Base-by-base conservation (phyloP, 192 early-diverging fungal genomes). In the Funneliformis mosseae region DNA sequence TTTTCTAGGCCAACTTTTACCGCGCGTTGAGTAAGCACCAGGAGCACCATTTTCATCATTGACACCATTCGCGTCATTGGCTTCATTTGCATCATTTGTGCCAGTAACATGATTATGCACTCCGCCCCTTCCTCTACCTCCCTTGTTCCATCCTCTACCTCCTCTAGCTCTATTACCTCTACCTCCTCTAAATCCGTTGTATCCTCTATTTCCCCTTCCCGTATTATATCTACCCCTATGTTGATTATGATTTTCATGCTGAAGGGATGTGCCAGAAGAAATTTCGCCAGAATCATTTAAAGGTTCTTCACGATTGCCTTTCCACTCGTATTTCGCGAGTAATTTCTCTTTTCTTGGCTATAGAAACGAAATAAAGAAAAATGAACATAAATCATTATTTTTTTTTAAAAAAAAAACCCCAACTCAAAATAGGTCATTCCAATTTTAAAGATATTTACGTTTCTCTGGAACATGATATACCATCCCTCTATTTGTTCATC, bases 401-500 rank as follows among this genome's bases (percentile, higher is more conserved):
- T 33, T 33, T 25, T 14, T 45, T 14, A 46, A 11, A 8, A 73
- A 59, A 67, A 60, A 33, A 59, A 28, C 5, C 71, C 33, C 16
- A 23, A 60, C 16, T 9, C 8, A 9, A 60, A 80, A 38, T 62
- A n/a, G 48, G 38, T 28, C 64, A 55, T 83, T 38, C 11, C 46
- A 46, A 23, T 8, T n/a, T 18, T 71, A 25, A 55, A 76, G 79
- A 82, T 25, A 88, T 91, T 88, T 87, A 94, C 93, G 80, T 96
- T 95, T 64, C 95, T 86, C 63, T 87, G 85, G 80, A 95, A 92
- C 96, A 98, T 97, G 21, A 89, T 89, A 50, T 86, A 91, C 97
- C 97, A 98, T 43, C 97, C 97, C 80, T 97, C 95, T 7, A 98
- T 85, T 85, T 97, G 96, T 83, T 98, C 96, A 78, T 97, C 93